Conservation (phyloP, 345 rosid genomes). For the Cochlearia excelsa region DNA sequence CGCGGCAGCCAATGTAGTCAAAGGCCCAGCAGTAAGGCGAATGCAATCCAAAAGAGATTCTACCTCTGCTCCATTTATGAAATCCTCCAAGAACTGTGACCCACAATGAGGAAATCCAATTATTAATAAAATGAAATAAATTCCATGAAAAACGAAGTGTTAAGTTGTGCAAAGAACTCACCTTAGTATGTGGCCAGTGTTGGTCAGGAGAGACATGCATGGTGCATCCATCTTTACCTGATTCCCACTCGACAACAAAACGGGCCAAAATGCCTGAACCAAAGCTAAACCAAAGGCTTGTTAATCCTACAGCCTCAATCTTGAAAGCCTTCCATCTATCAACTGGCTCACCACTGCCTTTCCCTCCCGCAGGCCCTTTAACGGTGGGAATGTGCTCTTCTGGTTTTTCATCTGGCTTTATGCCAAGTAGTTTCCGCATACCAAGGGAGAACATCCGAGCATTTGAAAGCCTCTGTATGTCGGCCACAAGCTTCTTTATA, state of each 20-base stretch:
- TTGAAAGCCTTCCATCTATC: conserved; percentile 90
- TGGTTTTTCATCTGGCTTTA: conserved; percentile 71
- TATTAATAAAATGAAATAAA: not conserved
- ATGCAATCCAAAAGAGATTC: conserved; percentile 96
- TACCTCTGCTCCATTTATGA: conserved; percentile 92
- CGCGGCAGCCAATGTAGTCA: conserved; percentile 94
- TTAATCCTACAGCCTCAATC: conserved; percentile 92
- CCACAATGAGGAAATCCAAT: conserved; percentile 5
- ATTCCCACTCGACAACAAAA: conserved; percentile 98
- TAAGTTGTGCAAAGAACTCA: conserved; percentile 24
- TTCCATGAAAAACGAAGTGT: conserved; percentile 9
- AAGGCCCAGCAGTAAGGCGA: conserved; percentile 95
- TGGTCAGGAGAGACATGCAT: conserved; percentile 99
- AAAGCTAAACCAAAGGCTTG: conserved; percentile 98
- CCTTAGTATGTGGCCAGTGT: conserved; percentile 99
- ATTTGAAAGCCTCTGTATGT: conserved; percentile 86
- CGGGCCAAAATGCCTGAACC: conserved; percentile 88
- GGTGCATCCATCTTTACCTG: conserved; percentile 96
- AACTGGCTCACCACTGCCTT: conserved; percentile 56
- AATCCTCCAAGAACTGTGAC: conserved; percentile 79
- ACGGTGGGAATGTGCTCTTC: conserved; percentile 58
- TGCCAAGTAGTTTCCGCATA: conserved; percentile 91
- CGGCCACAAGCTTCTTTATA: conserved; percentile 87
- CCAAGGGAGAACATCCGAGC: conserved; percentile 96
- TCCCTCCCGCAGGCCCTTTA: conserved; percentile 40